phyloP scores from a whole-genome alignment of 2,329 filamentous ascomycete species.

The Harringtonia aguacate region DNA sequence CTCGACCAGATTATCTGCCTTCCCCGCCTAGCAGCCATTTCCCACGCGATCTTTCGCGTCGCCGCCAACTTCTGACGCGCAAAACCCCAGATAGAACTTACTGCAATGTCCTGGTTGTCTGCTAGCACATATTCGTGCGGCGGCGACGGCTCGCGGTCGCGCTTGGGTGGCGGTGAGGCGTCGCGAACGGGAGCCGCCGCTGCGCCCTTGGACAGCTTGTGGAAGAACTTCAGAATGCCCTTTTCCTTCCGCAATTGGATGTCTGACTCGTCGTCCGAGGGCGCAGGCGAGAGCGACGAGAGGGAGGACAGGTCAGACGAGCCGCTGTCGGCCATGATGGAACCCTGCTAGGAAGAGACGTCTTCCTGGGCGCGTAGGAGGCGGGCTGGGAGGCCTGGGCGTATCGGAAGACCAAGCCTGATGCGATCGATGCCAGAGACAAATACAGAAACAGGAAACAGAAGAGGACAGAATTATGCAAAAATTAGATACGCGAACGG shows the following conservation, averaged over 20 bases:
- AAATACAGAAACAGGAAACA: too few relatives aligned
- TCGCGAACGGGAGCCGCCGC: slow-evolving; percentile 27
- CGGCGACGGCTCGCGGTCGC: slow-evolving; percentile 66
- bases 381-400: slow-evolving; percentile 11
- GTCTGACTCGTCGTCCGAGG: slow-evolving; percentile 43
- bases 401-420: too few relatives aligned
- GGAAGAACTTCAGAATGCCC: slow-evolving; percentile 59
- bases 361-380: slow-evolving; percentile 8
- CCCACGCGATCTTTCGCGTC: slow-evolving; percentile 45
- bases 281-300: slow-evolving; percentile 37
- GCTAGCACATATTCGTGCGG: slow-evolving; percentile 82
- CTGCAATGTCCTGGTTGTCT: slow-evolving; percentile 85
- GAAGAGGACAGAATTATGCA: too few relatives aligned
- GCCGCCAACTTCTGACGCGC: slow-evolving; percentile 18
- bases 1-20: too few relatives aligned
- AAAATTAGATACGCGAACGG: too few relatives aligned
- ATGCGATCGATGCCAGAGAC: too few relatives aligned
- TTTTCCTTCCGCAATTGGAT: slow-evolving; percentile 36
- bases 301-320: slow-evolving; percentile 51
- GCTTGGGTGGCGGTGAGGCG: slow-evolving; percentile 59
- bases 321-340: slow-evolving; percentile 46
- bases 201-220: slow-evolving; percentile 33
- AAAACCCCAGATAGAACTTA: slow-evolving; percentile 43
- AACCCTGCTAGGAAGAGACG: background rate
- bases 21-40: slow-evolving; percentile 18